phyloP scores from a whole-genome alignment of 352 stramenopile genomes.

The Phytophthora idaei region DNA sequence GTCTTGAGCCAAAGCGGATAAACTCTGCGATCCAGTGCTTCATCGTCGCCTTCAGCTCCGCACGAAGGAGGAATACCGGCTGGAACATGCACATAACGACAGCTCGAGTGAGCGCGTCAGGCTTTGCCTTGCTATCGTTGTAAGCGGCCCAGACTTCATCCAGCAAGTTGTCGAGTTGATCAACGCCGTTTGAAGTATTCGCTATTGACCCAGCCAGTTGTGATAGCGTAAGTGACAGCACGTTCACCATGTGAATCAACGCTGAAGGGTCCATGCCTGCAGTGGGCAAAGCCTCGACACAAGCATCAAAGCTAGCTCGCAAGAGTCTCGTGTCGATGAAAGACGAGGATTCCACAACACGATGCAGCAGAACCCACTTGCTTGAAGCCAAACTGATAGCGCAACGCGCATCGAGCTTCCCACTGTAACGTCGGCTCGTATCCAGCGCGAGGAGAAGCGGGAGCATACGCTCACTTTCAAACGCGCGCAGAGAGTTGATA shows the following conservation, averaged over 20 bases:
- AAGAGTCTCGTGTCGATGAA: conserved; percentile 57
- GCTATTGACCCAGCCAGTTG: conserved; percentile 51
- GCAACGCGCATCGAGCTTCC: conserved; percentile 39
- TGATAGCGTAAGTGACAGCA: conserved; percentile 57
- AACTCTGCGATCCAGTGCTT: conserved; percentile 69
- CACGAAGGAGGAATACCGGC: conserved; percentile 56
- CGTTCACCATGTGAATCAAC: conserved; percentile 71
- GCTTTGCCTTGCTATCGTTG: conserved; percentile 70
- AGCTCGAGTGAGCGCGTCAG: conserved; percentile 65
- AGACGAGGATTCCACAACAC: conserved; percentile 52
- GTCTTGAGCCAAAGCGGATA: conserved; percentile 53
- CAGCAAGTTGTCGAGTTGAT: conserved; percentile 51
- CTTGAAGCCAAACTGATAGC: conserved; percentile 45
- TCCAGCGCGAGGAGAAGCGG: conserved; percentile 46
- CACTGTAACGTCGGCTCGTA: conserved; percentile 35
- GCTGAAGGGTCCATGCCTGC: conserved; percentile 58
- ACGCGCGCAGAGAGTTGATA: conserved; percentile 42
- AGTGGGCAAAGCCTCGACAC: conserved; percentile 57
- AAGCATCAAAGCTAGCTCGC: conserved; percentile 40
- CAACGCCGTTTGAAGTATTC: conserved; percentile 17
- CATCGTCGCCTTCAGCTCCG: conserved; percentile 37
- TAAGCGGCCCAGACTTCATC: conserved; percentile 73
- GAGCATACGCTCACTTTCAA: conserved; percentile 42
- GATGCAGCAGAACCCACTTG: conserved; percentile 65
- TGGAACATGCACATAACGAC: conserved; percentile 79